Evolutionary conservation across 257 asterid species (phyloP).

Genomic region (Capsicum baccatum): DNA sequence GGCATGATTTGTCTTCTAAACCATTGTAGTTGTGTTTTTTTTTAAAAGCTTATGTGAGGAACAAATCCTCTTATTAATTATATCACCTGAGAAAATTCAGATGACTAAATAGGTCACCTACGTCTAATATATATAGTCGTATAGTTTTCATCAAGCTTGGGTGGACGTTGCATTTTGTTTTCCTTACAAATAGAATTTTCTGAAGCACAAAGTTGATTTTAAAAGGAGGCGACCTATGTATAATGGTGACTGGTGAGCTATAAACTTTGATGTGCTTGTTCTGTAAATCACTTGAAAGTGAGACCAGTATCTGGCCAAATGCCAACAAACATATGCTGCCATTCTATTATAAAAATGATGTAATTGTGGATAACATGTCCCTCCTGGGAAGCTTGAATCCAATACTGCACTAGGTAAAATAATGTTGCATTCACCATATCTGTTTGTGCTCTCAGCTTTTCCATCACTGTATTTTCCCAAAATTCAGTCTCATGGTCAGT

Average conservation of each 20-base stretch:
- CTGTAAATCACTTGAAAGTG: background rate
- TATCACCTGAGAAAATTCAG: background rate
- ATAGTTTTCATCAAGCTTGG: background rate
- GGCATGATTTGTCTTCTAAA: background rate
- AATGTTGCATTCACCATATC: background rate
- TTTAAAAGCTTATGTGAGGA: background rate
- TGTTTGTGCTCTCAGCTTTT: slow-evolving; percentile 5
- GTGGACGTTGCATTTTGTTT: background rate
- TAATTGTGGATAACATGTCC: background rate
- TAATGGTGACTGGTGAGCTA: background rate
- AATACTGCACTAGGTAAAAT: background rate
- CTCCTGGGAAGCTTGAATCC: background rate
- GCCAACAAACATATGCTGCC: background rate
- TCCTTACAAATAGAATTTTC: background rate
- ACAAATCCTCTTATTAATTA: background rate
- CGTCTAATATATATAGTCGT: background rate
- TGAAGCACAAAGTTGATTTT: background rate
- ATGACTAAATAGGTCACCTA: background rate
- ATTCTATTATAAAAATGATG: background rate
- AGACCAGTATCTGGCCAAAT: background rate
- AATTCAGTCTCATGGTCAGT: background rate
- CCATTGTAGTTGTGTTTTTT: background rate
- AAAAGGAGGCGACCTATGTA: background rate
- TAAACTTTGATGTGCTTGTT: slow-evolving; percentile 9
- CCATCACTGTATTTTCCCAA: background rate